Percentiles rank a stretch among this genome's conserved stretches.
Conservation (phyloP, 768 basidiomycete genomes). For the Calocera viscosa region DNA sequence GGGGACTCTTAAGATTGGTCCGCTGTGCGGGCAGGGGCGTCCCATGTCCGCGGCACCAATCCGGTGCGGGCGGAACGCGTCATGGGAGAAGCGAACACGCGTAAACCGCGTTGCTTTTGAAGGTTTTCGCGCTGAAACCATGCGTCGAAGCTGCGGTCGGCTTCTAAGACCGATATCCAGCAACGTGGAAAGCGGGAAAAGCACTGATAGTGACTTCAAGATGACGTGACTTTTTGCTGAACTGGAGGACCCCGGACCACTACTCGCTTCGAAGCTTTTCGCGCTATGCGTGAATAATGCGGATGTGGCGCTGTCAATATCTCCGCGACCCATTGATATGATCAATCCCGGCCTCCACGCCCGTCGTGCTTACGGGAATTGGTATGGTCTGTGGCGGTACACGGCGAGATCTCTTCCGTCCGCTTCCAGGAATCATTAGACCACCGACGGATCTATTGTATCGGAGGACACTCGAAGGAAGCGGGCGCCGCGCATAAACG, state of each 20-base stretch:
- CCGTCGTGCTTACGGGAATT: not conserved
- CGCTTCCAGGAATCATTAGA: not conserved
- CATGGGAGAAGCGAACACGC: conserved; percentile 8
- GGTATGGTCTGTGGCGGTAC: not conserved
- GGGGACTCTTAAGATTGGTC: not conserved
- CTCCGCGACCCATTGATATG: not conserved
- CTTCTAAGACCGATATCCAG: not conserved
- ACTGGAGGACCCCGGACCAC: not conserved
- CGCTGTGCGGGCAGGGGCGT: not conserved
- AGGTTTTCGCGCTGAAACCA: not conserved
- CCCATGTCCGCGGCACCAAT: not conserved
- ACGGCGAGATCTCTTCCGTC: not conserved
- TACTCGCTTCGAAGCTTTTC: not conserved
- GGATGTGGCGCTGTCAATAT: not conserved
- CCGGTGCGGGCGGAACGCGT: not conserved
- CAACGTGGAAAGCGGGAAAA: conserved; percentile 7
- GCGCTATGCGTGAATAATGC: not conserved
- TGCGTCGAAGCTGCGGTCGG: conserved; percentile 5
- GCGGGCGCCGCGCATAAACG: not conserved
- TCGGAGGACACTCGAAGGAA: not conserved
- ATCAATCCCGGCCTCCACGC: conserved; percentile 3
- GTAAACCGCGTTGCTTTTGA: conserved; percentile 9
- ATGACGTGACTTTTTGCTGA: conserved; percentile 5
- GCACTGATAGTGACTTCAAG: not conserved
- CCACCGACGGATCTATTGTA: not conserved